phyloP scores from a whole-genome alignment of 768 basidiomycete genomes.

The Sarcodon sp. region DNA sequence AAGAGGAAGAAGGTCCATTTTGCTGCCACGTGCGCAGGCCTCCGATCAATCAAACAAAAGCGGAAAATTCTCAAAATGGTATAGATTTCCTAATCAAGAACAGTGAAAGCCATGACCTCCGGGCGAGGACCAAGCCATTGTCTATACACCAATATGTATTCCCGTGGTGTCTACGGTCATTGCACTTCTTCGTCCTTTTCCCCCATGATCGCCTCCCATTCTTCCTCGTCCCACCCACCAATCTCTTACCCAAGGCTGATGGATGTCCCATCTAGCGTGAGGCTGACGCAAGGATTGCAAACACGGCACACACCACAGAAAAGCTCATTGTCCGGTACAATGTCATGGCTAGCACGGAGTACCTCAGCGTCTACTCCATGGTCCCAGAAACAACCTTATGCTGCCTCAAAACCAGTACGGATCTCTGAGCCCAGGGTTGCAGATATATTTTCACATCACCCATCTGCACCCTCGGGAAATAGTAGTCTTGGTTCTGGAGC shows the following conservation, averaged over 20 bases:
- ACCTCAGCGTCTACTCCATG: constrained; percentile 14
- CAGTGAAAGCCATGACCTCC: too few relatives aligned
- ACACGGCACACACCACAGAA: constrained; percentile 10
- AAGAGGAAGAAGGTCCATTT: constrained; percentile 36
- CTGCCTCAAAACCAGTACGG: constrained; percentile 24
- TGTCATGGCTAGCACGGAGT: constrained; percentile 29
- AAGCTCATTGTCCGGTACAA: constrained; percentile 25
- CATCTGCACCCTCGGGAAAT: constrained; percentile 16
- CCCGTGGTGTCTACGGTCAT: neutral
- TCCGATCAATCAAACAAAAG: too few relatives aligned
- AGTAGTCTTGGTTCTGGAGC: constrained; percentile 60
- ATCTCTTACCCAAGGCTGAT: neutral
- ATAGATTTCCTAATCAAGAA: too few relatives aligned
- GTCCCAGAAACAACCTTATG: constrained; percentile 8
- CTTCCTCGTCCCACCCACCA: neutral
- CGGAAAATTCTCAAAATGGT: too few relatives aligned
- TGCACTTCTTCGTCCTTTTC: neutral
- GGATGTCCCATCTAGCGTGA: neutral
- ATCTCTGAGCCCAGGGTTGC: constrained; percentile 30
- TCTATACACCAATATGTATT: neutral
- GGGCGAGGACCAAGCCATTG: neutral
- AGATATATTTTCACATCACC: constrained; percentile 17
- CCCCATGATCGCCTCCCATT: neutral
- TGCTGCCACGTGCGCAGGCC: constrained; percentile 14
- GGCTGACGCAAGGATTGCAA: neutral